Evolutionary conservation across 345 rosid species (phyloP), one percentile per base, ranked within the genome.

Genomic region (Salix udensis): DNA sequence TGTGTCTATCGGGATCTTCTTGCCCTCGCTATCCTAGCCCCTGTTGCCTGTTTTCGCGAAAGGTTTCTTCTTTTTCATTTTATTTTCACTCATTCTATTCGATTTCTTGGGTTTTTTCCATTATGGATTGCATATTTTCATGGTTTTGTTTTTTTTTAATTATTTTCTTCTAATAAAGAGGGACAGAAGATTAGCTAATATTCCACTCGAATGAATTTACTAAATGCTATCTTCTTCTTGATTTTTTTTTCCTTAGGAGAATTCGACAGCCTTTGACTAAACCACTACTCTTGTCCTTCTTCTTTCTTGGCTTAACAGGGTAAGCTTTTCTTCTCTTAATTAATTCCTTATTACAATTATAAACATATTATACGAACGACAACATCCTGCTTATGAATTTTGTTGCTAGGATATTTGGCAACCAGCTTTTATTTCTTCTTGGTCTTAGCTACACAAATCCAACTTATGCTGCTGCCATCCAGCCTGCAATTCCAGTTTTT

Each of bases 401-500:
- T 77, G 64, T 70, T 74, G 77, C 61, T 84, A 96, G 99, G 92
- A 89, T 96, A 76, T 96, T 96, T 82, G 99, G 98, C 75, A 96
- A 96, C 87, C 99, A 96, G 85, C 91, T 96, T 74, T 76, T 96
- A 65, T 96, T 96, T 90, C 96, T 96, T 72, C 73, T 96, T 75
- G 99, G 99, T 86, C 94, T 96, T 77, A 87, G 90, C 82, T 92
- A 93, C 86, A 96, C 98, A 74, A 96, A 89, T 93, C 99, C 99
- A 74, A 91, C 98, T 67, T 91, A 91, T 77, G 99, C 99, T 78
- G 98, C 99, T 82, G 98, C 98, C 48, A 92, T 86, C 82, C 99
- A 96, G 83, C 99, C 99, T 75, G 83, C 99, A 5, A 96, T 96
- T 78, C 99, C 99, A 48, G 98, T 96, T 75, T 96, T 96, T 77